Evolutionary conservation across 2,329 filamentous ascomycete genomes (phyloP).

Genomic region (Periconia sp.): DNA sequence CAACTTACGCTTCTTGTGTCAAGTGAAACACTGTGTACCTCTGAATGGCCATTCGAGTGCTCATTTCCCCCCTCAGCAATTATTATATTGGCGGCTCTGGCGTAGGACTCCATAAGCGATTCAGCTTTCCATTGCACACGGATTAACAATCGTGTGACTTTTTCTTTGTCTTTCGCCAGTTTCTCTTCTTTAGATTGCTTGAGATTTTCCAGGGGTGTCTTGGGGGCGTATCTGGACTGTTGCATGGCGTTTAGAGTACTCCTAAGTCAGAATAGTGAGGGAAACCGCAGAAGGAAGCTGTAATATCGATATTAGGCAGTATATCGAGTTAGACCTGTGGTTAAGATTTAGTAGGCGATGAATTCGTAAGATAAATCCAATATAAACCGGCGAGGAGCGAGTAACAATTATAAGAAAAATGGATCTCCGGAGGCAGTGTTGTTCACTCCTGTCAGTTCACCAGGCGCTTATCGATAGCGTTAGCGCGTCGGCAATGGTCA

Average conservation of each 20-base stretch:
- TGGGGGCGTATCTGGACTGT: slow-evolving; percentile 34
- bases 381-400: background rate
- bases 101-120: slow-evolving; percentile 31
- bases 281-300: background rate
- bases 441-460: background rate
- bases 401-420: background rate
- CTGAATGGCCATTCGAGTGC: slow-evolving; percentile 2
- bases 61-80: slow-evolving; percentile 17
- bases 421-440: background rate
- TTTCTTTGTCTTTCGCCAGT: slow-evolving; percentile 33
- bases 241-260: slow-evolving; percentile 15
- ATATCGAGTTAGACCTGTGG: too few relatives aligned
- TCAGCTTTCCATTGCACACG: slow-evolving; percentile 42
- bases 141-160: slow-evolving; percentile 24
- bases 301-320: too few relatives aligned
- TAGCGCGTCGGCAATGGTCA: too few relatives aligned
- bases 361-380: too few relatives aligned
- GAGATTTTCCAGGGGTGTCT: slow-evolving; percentile 27
- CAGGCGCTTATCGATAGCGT: too few relatives aligned
- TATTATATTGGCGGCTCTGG: slow-evolving; percentile 28
- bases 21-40: slow-evolving; percentile 14
- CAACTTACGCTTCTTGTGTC: slow-evolving; percentile 23
- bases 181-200: slow-evolving; percentile 28
- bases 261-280: background rate
- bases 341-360: too few relatives aligned